Evolutionary conservation across 345 rosid species (phyloP), one percentile per base, ranked within the genome.

Genomic region (Ceriops decandra): DNA sequence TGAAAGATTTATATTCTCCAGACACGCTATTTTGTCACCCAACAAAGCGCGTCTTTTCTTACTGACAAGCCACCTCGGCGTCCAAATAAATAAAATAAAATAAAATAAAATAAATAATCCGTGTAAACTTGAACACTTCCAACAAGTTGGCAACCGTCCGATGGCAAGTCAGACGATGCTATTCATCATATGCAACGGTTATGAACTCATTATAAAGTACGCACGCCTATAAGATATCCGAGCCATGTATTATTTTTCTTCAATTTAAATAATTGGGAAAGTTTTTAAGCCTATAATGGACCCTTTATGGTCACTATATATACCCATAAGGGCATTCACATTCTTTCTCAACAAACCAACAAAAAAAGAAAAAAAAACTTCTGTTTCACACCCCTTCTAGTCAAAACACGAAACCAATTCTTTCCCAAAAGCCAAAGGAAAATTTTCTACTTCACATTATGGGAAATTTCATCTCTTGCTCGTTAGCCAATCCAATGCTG

Each of bases 381-480:
- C 5, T 2, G 4, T 54, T 36, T 24, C 4, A 0, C 60, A 54
- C 36, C 7, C 36, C 52, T 70, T 36, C 56, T 36, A 62, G n/a
- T 36, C 38, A 20, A 26, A 26, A 70, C 22, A 10, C 33, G 6
- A 6, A 16, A 16, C 58, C 60, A 24, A 11, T 51, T 60, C 16
- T 27, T 56, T 15, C 27, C 7, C 16, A 30, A 0, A 52, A 10
- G 54, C 53, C 13, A 38, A 9, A 36, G 21, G 4, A 5, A n/a
- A 5, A 1, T 4, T 11, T 49, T 47, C 30, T 56, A 10, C 53
- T 63, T 30, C 10, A 42, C 5, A 1, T 3, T 0, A 90, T 93
- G 98, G 97, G 98, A 2, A 91, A 91, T 77, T 83, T 85, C 63
- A 83, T 85, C 56, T 87, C 95, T 21, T 89, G 91, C 66, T 70